Base-by-base conservation (phyloP, 345 rosid genomes). In the Leavenworthia alabamica region DNA sequence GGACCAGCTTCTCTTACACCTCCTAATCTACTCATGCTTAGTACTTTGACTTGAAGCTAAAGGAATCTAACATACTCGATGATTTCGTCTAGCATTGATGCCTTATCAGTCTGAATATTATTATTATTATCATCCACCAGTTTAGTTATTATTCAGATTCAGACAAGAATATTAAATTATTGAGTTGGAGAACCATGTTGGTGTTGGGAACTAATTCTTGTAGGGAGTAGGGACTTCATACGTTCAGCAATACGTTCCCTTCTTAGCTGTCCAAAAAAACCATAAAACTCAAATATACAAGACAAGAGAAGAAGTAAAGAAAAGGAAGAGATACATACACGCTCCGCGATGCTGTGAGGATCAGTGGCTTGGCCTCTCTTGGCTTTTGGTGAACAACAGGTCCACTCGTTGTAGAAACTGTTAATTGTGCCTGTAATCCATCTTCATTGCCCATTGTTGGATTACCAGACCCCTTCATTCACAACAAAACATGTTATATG, bases 21-120 rank as follows among this genome's bases (percentile, higher is more conserved):
- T 31, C 98, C 95, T 55, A 92, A 74, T 67, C 98, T 81, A 70
- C 98, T 92, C 96, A 89, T 78, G 81, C 98, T 89, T 72, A 92
- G 83, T 50, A 92, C 98, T 86, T 89, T 93, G 83, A 93, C 97
- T 89, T 93, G 99, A 54, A 93, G 97, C 85, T 89, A 97, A 56
- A 93, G 91, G 83, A 93, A 93, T 65, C 91, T 89, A 57, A 93
- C 99, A 72, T 93, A 93, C 71, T 93, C 99, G 72, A 93, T 85
- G 74, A 93, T 93, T 88, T 93, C 99, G 71, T 93, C 97, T 6
- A 93, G 85, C 99, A 89, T 93, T 24, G 99, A 89, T 69, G 99
- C 99, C 74, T 89, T 93, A 79, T 93, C 99, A 27, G 99, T 83
- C 99, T 93, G 88, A 5, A 65, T 27, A 3, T n/a, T n/a, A n/a